Conservation (phyloP, 495 filamentous ascomycete species). For the Talaromyces nanjingensis region DNA sequence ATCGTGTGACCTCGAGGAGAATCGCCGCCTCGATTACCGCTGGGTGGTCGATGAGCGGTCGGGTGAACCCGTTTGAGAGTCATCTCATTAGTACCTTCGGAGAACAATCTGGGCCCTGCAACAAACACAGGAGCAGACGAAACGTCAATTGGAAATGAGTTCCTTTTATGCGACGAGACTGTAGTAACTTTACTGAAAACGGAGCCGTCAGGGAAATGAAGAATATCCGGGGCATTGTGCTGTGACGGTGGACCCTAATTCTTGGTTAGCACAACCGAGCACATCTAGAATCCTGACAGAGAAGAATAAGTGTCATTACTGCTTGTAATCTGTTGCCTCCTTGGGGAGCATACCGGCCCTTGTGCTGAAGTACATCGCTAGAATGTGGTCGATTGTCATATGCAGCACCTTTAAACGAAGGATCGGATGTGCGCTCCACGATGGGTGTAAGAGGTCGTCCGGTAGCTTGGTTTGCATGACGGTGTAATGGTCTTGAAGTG, state of each 20-base stretch:
- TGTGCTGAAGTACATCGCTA: neutral
- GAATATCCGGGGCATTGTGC: slow-evolving; percentile 12
- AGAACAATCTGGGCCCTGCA: slow-evolving; percentile 23
- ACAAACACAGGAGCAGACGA: slow-evolving; percentile 31
- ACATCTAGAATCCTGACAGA: neutral
- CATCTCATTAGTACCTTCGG: slow-evolving; percentile 12
- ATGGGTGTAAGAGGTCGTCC: neutral
- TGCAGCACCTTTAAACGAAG: neutral
- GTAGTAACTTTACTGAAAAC: slow-evolving; percentile 12
- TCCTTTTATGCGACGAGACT: slow-evolving; percentile 15
- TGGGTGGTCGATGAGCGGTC: slow-evolving; percentile 13
- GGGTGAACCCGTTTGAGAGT: slow-evolving; percentile 13
- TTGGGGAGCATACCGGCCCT: neutral
- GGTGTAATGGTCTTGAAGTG: neutral
- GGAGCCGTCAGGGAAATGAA: slow-evolving; percentile 14
- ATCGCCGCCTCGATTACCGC: slow-evolving; percentile 14
- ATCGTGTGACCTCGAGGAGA: slow-evolving; percentile 23
- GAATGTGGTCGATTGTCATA: neutral
- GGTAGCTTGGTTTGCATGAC: neutral
- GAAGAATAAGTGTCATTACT: neutral
- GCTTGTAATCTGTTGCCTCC: neutral
- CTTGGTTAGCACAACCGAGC: neutral
- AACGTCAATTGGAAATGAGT: slow-evolving; percentile 13
- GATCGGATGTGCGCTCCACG: neutral
- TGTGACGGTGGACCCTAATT: neutral